A percentile compares a stretch with the other conserved stretches of the same genome.
These are phyloP conservation scores for Sarcodon sp. DNA, from an alignment of 768 basidiomycete species.

Conservation along the genomic window DNA sequence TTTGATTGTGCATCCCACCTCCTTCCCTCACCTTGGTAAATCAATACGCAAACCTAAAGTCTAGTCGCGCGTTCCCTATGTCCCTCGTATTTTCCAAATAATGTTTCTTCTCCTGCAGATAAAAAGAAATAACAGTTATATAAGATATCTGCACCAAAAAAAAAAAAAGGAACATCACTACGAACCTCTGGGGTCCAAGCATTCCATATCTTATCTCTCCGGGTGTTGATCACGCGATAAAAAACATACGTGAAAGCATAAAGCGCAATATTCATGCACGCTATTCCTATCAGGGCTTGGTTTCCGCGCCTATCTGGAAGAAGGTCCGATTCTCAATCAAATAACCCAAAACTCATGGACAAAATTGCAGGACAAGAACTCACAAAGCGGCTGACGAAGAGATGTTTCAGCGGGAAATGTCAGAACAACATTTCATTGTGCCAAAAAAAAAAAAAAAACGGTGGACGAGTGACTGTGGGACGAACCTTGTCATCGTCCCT, in stretches of 20 bases:
- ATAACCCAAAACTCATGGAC: background rate
- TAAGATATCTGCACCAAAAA: background rate
- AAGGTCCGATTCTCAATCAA: background rate
- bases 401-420: background rate
- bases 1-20: too few relatives aligned
- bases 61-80: slow-evolving; percentile 42
- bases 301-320: slow-evolving; percentile 48
- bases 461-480: background rate
- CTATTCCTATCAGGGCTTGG: slow-evolving; percentile 38
- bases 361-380: background rate
- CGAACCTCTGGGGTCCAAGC: slow-evolving; percentile 32
- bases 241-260: slow-evolving; percentile 41
- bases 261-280: slow-evolving; percentile 36
- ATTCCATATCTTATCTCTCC: slow-evolving; percentile 38
- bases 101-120: slow-evolving; percentile 33
- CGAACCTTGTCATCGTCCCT: slow-evolving; percentile 32
- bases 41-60: slow-evolving; percentile 51
- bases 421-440: slow-evolving; percentile 18
- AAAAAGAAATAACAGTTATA: background rate
- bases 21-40: too few relatives aligned
- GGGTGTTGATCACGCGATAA: slow-evolving; percentile 37
- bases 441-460: too few relatives aligned
- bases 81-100: slow-evolving; percentile 54
- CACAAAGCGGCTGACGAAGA: slow-evolving; percentile 12
- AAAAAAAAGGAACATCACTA: background rate